Evolutionary conservation across 768 basidiomycete genomes (phyloP), one percentile per base, ranked within the genome.

Genomic region (Mycena floridula): DNA sequence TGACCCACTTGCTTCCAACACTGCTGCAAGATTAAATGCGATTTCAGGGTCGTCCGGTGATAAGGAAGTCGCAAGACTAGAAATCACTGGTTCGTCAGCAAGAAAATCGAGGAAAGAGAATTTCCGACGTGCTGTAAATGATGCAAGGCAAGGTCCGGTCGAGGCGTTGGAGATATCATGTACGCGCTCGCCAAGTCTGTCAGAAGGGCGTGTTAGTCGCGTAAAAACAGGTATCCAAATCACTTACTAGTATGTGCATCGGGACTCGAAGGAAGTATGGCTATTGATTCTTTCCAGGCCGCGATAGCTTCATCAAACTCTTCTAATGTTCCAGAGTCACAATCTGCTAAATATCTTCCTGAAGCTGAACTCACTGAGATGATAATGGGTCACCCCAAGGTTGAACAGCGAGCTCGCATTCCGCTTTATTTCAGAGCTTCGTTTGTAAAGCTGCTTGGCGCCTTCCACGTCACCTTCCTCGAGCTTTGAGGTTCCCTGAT

Each of bases 21-120:
- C 88, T 37, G 89, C 90, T 41, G 86, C 90, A 47, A 90, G 77
- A 68, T 93, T 93, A 73, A 91, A 93, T 13, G 87, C 82, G 57
- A 92, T 89, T 61, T 93, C 90, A 60, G 86, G 82, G 70, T 93
- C 90, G 61, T 89, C 85, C 37, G 90, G 90, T 47, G 83, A 76
- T 54, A 93, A 75, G n/a, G 82, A 80, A 36, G 81, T 73, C 40
- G 90, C 90, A 59, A 86, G 81, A 53, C 90, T 93, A 64, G 35
- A 13, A 48, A 59, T 57, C 50, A 55, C 59, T 58, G 60, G 53
- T 55, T 59, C 57, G 48, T 63, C 45, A 64, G 58, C 51, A 50
- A 41, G 51, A 56, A 36, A 52, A 61, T 58, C 56, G 54, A 58
- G 57, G 47, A 49, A 40, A 49, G 56, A 53, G 51, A 47, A 50